phyloP scores from a whole-genome alignment of 345 rosid genomes.

The Syzygium aqueum region DNA sequence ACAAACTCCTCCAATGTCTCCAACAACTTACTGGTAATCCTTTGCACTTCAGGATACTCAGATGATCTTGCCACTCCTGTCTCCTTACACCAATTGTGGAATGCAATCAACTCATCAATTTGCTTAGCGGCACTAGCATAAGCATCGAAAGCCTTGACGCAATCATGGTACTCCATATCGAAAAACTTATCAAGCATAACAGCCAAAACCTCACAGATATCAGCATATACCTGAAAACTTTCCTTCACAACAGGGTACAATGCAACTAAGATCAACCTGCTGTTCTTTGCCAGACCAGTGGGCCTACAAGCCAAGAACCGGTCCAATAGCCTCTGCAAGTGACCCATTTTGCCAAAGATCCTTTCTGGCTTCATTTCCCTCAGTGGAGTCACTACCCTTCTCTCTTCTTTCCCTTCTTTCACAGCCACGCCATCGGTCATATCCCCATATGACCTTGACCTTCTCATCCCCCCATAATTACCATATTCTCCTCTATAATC shows the following conservation, averaged over 20 bases:
- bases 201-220: conserved; percentile 62
- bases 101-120: conserved; percentile 61
- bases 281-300: conserved; percentile 58
- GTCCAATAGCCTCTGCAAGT: conserved; percentile 47
- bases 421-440: conserved; percentile 28
- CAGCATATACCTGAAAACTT: conserved; percentile 67
- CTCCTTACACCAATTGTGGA: conserved; percentile 78
- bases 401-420: conserved; percentile 71
- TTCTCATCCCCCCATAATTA: conserved; percentile 27
- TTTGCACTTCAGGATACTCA: conserved; percentile 83
- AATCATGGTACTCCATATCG: conserved; percentile 66
- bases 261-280: conserved; percentile 56
- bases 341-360: conserved; percentile 53
- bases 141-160: conserved; percentile 68
- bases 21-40: conserved; percentile 58
- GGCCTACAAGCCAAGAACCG: conserved; percentile 69
- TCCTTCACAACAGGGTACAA: conserved; percentile 63
- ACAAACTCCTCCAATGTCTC: conserved; percentile 69
- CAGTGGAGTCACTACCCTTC: conserved; percentile 35
- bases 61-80: conserved; percentile 68
- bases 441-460: conserved; percentile 75
- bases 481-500: conserved; percentile 24
- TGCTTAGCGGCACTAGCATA: conserved; percentile 60
- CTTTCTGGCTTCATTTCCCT: conserved; percentile 78
- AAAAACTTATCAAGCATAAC: conserved; percentile 65